Percentiles rank a stretch among this genome's conserved stretches.
Conservation (phyloP, 805 yeast genomes). For the Komagataella pseudopastoris region DNA sequence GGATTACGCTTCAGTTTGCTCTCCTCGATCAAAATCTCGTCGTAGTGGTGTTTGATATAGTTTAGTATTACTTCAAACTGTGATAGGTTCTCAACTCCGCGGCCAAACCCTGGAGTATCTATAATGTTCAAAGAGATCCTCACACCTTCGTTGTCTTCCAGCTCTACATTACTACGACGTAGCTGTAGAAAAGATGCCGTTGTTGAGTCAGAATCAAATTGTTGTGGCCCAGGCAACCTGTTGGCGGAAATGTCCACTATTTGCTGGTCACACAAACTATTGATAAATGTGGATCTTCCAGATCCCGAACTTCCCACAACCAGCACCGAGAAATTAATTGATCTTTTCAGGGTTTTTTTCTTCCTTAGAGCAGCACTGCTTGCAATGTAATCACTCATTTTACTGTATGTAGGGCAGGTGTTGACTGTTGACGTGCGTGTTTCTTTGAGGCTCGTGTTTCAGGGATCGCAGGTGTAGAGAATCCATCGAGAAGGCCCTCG, state of each 20-base stretch:
- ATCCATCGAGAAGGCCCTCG: neutral
- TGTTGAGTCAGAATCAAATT: neutral
- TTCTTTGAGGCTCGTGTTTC: neutral
- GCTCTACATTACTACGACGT: conserved; percentile 70
- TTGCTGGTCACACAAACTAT: conserved; percentile 80
- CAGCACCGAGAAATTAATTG: conserved; percentile 77
- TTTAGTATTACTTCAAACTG: conserved; percentile 64
- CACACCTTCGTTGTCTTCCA: conserved; percentile 78
- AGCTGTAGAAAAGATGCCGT: conserved; percentile 46
- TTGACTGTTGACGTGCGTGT: neutral
- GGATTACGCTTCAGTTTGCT: conserved; percentile 76
- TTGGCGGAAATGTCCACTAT: conserved; percentile 66
- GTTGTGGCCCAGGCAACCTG: conserved; percentile 10
- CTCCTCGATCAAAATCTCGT: conserved; percentile 71
- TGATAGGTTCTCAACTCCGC: conserved; percentile 52
- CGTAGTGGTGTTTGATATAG: conserved; percentile 70
- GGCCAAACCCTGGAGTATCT: conserved; percentile 80
- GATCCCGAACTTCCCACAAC: conserved; percentile 78
- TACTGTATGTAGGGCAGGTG: neutral
- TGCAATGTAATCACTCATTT: neutral
- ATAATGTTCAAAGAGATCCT: conserved; percentile 64
- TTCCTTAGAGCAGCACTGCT: conserved; percentile 29
- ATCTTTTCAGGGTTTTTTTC: conserved; percentile 70
- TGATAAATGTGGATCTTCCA: conserved; percentile 87
- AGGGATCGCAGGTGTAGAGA: neutral